Conservation (phyloP, 176 grass and related monocot genomes). For the Triticum timopheevii region DNA sequence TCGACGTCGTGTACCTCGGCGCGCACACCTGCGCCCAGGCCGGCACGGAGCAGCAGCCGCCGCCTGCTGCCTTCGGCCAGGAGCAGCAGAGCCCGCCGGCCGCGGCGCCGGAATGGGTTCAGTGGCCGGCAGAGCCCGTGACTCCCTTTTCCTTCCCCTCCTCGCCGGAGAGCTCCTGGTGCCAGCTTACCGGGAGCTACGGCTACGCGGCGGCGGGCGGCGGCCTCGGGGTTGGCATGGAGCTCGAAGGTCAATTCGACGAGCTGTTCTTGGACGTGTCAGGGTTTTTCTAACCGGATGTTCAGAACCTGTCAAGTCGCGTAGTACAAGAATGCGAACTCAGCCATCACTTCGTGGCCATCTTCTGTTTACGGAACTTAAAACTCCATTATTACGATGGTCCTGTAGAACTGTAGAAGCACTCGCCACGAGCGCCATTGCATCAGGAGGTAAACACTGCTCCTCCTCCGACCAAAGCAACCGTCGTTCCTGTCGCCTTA, state of each 20-base stretch:
- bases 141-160: conserved; percentile 26
- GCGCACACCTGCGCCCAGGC: conserved; percentile 55
- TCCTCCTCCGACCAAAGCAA: too few species aligned
- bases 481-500: too few species aligned
- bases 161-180: neutral
- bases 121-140: conserved; percentile 10
- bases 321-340: neutral
- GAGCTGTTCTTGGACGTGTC: conserved; percentile 11
- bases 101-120: neutral
- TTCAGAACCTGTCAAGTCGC: neutral
- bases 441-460: too few species aligned
- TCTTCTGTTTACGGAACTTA: too few species aligned
- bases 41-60: neutral
- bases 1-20: conserved; percentile 73
- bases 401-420: too few species aligned
- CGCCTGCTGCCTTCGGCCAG: neutral
- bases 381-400: too few species aligned
- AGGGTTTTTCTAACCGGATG: conserved; percentile 5
- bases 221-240: conserved; percentile 14
- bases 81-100: neutral
- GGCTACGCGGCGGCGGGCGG: neutral
- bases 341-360: too few species aligned
- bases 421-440: too few species aligned
- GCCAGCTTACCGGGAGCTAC: conserved; percentile 18
- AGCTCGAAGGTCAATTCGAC: conserved; percentile 17